Base-by-base conservation (phyloP, 257 asterid species). In the Nicotiana benthamiana region DNA sequence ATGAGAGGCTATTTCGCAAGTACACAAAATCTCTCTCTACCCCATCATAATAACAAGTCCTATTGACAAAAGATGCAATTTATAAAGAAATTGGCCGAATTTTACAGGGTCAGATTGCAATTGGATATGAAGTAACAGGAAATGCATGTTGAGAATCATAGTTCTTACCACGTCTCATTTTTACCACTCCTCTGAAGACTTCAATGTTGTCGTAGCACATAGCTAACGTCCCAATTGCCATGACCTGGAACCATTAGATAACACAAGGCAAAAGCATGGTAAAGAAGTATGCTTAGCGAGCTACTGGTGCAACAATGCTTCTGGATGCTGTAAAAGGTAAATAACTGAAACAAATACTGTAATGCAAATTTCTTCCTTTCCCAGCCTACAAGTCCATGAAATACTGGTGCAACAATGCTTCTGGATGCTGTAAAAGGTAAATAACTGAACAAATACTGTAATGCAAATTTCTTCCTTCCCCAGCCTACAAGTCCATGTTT, bases 201-300 rank as follows among this genome's bases (percentile, higher is more conserved):
- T 90, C 88, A 85, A 91, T 85, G 87, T 96, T 96, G 97, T 94
- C 88, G 86, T 94, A 96, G 88, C 99, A 96, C 87, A 94, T 80
- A 83, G 97, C 96, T 82, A 96, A 83, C 24, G 99, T 96, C 83
- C 99, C 99, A 75, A 96, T 94, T 46, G 98, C 98, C 99, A 96
- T 96, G 85, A 94, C 85, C 99, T 96, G 90, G 85, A 28, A 77
- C 80, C 17, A 80, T 77, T 61, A 18, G 85, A 24, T 76, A 36
- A 74, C 62, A 46, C 20, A 46, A 74, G 24, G 43, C 61, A 74
- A 74, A 74, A 48, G 61, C 56, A 10, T 24, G 40, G 61, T 46
- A 22, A 46, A 72, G 40, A 72, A 48, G 24, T 20, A 48, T 74
- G 61, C 60, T 72, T 48, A 74, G 16, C 78, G 48, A 74, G 51